Percentiles rank a stretch among this genome's conserved stretches.
Evolutionary conservation across 1,139 yeast genomes (phyloP).

Genomic region (Debaryomyces nepalensis): DNA sequence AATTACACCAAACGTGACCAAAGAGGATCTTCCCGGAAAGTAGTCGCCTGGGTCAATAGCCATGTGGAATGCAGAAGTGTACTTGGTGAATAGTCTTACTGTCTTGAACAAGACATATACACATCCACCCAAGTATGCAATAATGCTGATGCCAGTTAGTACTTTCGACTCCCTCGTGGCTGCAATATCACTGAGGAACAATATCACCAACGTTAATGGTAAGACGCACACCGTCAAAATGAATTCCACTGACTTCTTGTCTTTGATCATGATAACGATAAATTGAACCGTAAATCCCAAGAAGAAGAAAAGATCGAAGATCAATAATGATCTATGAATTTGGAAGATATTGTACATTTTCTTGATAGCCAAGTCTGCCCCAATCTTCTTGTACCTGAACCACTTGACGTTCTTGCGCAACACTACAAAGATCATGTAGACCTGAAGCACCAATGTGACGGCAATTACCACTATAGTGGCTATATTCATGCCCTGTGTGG

Average conservation of each 20-base stretch:
- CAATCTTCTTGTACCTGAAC: constrained; percentile 55
- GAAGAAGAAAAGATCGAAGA: constrained; percentile 55
- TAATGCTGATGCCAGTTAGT: constrained; percentile 35
- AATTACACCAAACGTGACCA: constrained; percentile 52
- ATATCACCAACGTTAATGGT: constrained; percentile 49
- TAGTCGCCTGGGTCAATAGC: constrained; percentile 37
- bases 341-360: constrained; percentile 47
- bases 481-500: constrained; percentile 43
- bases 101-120: constrained; percentile 57
- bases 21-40: constrained; percentile 53
- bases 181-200: constrained; percentile 43
- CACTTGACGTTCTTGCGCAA: constrained; percentile 50
- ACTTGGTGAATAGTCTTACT: constrained; percentile 52
- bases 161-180: constrained; percentile 41
- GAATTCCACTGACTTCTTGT: constrained; percentile 50
- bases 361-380: constrained; percentile 51
- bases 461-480: constrained; percentile 53
- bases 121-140: constrained; percentile 45
- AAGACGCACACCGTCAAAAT: constrained; percentile 54
- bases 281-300: constrained; percentile 60
- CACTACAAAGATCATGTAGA: constrained; percentile 37
- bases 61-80: constrained; percentile 33
- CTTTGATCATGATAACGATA: constrained; percentile 49
- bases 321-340: constrained; percentile 46
- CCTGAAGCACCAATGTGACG: constrained; percentile 40